Base-by-base conservation (phyloP, 352 stramenopile genomes). In the Pythium aquatile region DNA sequence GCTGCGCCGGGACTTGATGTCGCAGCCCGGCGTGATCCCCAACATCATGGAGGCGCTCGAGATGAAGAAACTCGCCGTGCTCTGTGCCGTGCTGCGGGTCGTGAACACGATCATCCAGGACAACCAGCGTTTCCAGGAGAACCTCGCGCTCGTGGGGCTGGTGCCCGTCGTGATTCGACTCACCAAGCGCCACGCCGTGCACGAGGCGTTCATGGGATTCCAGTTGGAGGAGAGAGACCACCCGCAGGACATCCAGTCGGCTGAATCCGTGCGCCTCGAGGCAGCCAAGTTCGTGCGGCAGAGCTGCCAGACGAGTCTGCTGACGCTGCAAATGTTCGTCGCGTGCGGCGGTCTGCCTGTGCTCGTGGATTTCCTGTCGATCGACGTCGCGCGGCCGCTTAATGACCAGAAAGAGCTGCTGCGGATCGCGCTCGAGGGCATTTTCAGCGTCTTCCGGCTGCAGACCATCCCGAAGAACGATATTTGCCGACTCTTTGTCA, bases 401-500 rank as follows among this genome's bases (percentile, higher is more conserved):
- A 69, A 83, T 20, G 62, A 71, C 16, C 78, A 88, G 26, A 74
- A 85, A 9, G 76, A 87, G 26, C 65, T 93, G 5, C 67, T 93
- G 59, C 79, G 87, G 14, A 96, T 97, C 47, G 91, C 88, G 5
- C 65, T 98, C 55, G 87, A 97, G 59, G 92, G 93, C 47, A 96
- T 97, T 49, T 79, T 91, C 56, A 90, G 88, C 56, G 88, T 98
- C 5, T 98, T 98, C 64, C 79, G 84, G 8, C 79, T 98, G 3
- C 92, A 96, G 66, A 95, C 90, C 1, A 97, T 97, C 49, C 87
- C 87, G 3, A 97, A 97, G 58, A 96, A 97, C 67, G 93, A 98
- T 57, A 97, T 97, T 65, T 98, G 92, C 63, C 85, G 92, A 11
- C 79, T 98, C n/a, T 98, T 98, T 68, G 88, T 97, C 5, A 97